These are phyloP conservation scores for Rubus idaeus DNA, from an alignment of 306 rosid genomes.

Conservation along the genomic window DNA sequence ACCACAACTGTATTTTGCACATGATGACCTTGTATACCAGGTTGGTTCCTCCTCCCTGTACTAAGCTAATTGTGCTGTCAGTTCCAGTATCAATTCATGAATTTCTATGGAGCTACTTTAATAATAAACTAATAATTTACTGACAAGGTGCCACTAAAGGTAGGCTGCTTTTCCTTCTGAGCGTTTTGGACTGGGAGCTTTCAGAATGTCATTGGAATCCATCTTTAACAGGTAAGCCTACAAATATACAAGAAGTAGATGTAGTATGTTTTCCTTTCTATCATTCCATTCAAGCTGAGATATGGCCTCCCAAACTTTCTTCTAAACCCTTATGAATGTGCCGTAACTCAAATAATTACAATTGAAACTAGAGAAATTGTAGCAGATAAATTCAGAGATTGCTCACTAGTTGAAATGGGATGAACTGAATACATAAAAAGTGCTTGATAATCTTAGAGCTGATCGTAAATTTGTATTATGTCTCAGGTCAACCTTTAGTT, in stretches of 20 bases:
- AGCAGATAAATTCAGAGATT: not conserved
- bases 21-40: conserved; percentile 92
- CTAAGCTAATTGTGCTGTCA: conserved; percentile 16
- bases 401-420: not conserved
- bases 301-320: not conserved
- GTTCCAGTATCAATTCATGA: conserved; percentile 12
- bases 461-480: not conserved
- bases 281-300: not conserved
- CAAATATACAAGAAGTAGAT: conserved; percentile 15
- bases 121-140: conserved; percentile 29
- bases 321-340: not conserved
- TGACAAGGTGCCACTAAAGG: conserved; percentile 52
- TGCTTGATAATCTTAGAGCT: not conserved
- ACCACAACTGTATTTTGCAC: conserved; percentile 73
- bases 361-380: not conserved
- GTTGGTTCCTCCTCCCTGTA: conserved; percentile 41
- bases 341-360: not conserved
- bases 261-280: not conserved
- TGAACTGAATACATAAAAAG: no score
- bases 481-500: not conserved
- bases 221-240: conserved; percentile 68
- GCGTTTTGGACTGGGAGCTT: conserved; percentile 97
- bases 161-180: conserved; percentile 92
- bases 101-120: conserved; percentile 19
- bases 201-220: conserved; percentile 89